Conservation (phyloP, 768 basidiomycete genomes). For the Russula abietina region DNA sequence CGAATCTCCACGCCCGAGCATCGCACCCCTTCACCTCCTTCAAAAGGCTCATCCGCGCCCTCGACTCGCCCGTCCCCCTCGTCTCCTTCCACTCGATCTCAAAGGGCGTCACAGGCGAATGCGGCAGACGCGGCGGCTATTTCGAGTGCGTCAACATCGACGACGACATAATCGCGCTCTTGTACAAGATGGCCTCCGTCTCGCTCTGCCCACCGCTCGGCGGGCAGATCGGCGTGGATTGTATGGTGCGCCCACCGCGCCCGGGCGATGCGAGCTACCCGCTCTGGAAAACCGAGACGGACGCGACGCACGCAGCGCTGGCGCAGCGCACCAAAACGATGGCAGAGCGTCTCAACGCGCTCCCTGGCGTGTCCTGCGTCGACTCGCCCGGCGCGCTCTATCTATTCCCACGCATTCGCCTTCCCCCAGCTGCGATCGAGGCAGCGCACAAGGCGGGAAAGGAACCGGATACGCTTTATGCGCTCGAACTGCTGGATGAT, state of each 20-base stretch:
- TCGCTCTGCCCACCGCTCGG: constrained; percentile 82
- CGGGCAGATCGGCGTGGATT: constrained; percentile 93
- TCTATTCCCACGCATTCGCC: constrained; percentile 76
- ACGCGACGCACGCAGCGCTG: constrained; percentile 69
- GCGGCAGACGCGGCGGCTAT: constrained; percentile 95
- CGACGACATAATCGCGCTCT: constrained; percentile 69
- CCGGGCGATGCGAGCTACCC: constrained; percentile 67
- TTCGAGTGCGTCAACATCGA: constrained; percentile 85
- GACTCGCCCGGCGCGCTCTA: constrained; percentile 90
- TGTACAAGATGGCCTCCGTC: constrained; percentile 96
- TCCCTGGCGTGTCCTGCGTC: constrained; percentile 88
- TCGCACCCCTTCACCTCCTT: constrained; percentile 84
- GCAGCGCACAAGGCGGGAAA: constrained; percentile 69
- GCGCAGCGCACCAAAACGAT: constrained; percentile 64
- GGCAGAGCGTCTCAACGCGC: constrained; percentile 69
- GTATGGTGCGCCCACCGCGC: constrained; percentile 85
- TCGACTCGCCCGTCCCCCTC: constrained; percentile 71
- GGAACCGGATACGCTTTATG: constrained; percentile 85
- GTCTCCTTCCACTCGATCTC: constrained; percentile 97
- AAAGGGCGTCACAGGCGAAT: constrained; percentile 94
- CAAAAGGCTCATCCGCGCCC: constrained; percentile 73
- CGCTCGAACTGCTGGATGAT: constrained; percentile 73
- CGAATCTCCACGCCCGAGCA: constrained; percentile 69
- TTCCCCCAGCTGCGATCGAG: constrained; percentile 66
- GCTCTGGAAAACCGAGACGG: constrained; percentile 81